phyloP scores from a whole-genome alignment of 805 yeast species.

The Osmozyma mogii region DNA sequence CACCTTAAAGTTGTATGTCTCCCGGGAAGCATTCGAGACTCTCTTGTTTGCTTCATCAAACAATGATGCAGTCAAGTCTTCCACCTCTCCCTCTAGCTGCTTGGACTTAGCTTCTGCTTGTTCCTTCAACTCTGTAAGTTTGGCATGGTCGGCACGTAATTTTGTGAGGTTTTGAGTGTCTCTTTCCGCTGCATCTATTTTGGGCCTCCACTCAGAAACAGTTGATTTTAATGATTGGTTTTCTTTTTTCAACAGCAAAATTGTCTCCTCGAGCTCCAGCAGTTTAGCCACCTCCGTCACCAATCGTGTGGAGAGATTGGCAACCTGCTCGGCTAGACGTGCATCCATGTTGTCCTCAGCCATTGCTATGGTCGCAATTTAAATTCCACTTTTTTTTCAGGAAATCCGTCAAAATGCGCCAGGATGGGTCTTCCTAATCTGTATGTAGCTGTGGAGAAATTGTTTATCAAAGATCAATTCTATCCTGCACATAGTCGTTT shows the following conservation, averaged over 20 bases:
- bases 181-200: neutral
- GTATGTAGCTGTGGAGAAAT: too few species aligned
- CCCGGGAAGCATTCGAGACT: conserved; percentile 73
- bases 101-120: conserved; percentile 54
- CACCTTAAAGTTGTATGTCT: conserved; percentile 50
- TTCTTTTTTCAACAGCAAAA: conserved; percentile 32
- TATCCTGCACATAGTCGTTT: too few species aligned
- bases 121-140: conserved; percentile 22
- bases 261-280: conserved; percentile 45
- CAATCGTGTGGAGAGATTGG: conserved; percentile 49
- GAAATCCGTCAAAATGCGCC: too few species aligned
- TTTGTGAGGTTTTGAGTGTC: conserved; percentile 7
- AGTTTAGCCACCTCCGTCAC: conserved; percentile 54
- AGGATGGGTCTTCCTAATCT: too few species aligned
- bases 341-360: conserved; percentile 19
- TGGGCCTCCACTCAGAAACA: neutral
- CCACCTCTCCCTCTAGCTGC: conserved; percentile 63
- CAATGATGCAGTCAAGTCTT: conserved; percentile 67
- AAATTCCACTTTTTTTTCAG: too few species aligned
- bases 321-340: conserved; percentile 47
- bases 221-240: conserved; percentile 5
- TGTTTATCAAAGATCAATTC: too few species aligned
- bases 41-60: conserved; percentile 80
- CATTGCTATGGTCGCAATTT: too few species aligned
- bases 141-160: conserved; percentile 17